Evolutionary conservation across 305 asterid species (phyloP).

Genomic region (Solanum chacoense): DNA sequence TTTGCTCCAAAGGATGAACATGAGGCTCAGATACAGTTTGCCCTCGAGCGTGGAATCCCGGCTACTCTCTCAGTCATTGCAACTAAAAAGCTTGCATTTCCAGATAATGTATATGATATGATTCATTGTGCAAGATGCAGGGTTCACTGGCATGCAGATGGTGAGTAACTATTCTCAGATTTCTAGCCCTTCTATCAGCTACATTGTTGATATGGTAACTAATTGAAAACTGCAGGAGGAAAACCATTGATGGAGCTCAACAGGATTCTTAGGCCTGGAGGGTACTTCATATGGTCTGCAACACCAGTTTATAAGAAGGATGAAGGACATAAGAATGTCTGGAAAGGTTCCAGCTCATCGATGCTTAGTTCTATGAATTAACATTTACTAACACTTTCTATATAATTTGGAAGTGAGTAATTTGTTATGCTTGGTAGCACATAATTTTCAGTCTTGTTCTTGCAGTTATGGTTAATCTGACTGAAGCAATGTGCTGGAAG

Average conservation of each 20-base stretch:
- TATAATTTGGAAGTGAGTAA: not conserved
- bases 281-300: slow-evolving; percentile 91
- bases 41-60: slow-evolving; percentile 92
- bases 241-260: slow-evolving; percentile 82
- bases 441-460: not conserved
- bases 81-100: slow-evolving; percentile 66
- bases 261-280: slow-evolving; percentile 93
- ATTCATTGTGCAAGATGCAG: slow-evolving; percentile 96
- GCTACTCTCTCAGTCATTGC: slow-evolving; percentile 85
- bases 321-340: slow-evolving; percentile 50
- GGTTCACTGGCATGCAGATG: slow-evolving; percentile 94
- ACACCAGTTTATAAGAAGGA: slow-evolving; percentile 78
- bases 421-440: not conserved
- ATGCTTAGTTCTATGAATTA: not conserved
- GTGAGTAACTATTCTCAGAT: slow-evolving; percentile 25
- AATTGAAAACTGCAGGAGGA: slow-evolving; percentile 56
- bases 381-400: not conserved
- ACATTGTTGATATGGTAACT: not conserved
- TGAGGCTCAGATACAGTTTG: slow-evolving; percentile 98
- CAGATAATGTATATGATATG: slow-evolving; percentile 69
- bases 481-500: slow-evolving; percentile 84
- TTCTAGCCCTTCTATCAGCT: not conserved
- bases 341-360: slow-evolving; percentile 49
- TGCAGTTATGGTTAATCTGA: slow-evolving; percentile 80
- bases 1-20: slow-evolving; percentile 97